Evolutionary conservation across 331 rosid genomes (phyloP).

Genomic region (Acacia concinna): DNA sequence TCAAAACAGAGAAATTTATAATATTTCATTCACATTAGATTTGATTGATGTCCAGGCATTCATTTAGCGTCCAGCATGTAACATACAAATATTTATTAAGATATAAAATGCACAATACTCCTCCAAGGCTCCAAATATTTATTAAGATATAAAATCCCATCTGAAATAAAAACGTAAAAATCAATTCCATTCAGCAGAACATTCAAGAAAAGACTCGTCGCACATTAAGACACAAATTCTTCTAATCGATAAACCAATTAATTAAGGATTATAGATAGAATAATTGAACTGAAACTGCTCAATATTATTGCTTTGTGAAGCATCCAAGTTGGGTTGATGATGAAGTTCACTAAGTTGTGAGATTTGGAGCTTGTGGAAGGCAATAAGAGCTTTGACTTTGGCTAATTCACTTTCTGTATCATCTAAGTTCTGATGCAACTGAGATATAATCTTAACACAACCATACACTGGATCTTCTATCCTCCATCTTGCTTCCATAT

Average conservation of each 20-base stretch:
- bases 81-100: background rate
- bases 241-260: no score
- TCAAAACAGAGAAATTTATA: background rate
- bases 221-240: background rate
- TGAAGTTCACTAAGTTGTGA: background rate
- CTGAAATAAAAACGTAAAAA: background rate
- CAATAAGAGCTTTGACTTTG: conserved; percentile 51
- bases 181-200: background rate
- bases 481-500: conserved; percentile 60
- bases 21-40: background rate
- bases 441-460: conserved; percentile 53
- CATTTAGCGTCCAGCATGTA: background rate
- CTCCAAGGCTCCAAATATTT: background rate
- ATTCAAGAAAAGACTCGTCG: background rate
- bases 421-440: conserved; percentile 44
- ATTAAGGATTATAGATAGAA: conserved; percentile 8
- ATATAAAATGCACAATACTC: background rate
- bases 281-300: conserved; percentile 16
- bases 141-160: background rate
- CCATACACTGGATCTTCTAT: conserved; percentile 66
- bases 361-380: conserved; percentile 26
- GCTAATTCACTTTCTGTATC: conserved; percentile 38
- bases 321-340: conserved; percentile 28
- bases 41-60: background rate
- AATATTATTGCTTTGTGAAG: conserved; percentile 18